Base-by-base conservation (phyloP, 768 basidiomycete species). In the Lentinula aciculospora region DNA sequence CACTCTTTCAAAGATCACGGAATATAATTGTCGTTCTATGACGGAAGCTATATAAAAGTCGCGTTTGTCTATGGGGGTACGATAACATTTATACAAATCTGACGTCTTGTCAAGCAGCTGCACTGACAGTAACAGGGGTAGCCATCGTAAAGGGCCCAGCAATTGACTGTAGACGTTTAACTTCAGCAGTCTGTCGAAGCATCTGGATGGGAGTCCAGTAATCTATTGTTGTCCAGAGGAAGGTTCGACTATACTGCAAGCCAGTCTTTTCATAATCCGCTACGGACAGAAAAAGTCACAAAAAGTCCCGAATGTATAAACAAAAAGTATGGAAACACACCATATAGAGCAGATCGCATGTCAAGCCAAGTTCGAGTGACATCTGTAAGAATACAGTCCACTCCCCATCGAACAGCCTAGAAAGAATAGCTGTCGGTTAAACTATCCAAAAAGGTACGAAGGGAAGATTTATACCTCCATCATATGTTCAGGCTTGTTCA, bases 401-500 rank as follows among this genome's bases (percentile, higher is more conserved):
- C 88, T 57, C 79, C 86, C 91, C 92, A 93, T 60, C 87, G 75
- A 23, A 85, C 88, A 42, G 86, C 88, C 88, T 90, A 63, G 47
- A 39, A 58, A 44, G 50, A 54, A 58, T 17, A 55, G 60, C 32
- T 56, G 56, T 56, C 47, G 36, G 36, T 28, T 4, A 31, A 31
- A 15, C 32, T 40, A 2, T 23, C 50, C 8, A 21, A 56, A 23
- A 45, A 56, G 31, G 50, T n/a, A 61, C 50, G 58, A 28, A 50
- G 48, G 13, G 17, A 15, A 55, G 27, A 50, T 51, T 29, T 82
- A 42, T 28, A 86, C 90, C 83, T 94, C 91, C 81, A 92, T 89
- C 92, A 94, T 93, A 66, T 93, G 85, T 55, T 83, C 84, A 9
- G 85, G 85, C 46, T 86, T 80, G 66, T 99, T 99, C 27, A 98